A percentile compares a stretch with the other conserved stretches of the same genome.
Conservation (phyloP, 2,329 filamentous ascomycete genomes). For the Fusarium compactum region DNA sequence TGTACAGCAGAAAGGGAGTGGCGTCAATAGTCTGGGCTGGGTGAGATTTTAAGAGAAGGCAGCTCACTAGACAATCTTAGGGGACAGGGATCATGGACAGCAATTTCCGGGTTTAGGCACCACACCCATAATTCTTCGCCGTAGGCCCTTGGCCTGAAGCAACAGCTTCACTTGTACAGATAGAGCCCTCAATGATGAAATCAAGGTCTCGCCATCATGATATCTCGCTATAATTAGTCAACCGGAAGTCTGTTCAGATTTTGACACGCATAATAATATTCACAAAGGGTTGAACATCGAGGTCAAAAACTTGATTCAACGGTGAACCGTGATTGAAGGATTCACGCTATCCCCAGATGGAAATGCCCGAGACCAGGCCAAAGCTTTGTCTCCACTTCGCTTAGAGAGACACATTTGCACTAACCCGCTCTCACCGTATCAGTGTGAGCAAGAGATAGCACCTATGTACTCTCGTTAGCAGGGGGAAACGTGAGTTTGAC, state of each 20-base stretch:
- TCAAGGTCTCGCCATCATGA: accelerated
- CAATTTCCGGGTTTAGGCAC: constrained; percentile 4
- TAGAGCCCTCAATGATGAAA: neutral
- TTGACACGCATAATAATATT: accelerated
- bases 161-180: neutral
- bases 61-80: neutral
- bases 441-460: accelerated
- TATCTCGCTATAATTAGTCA: accelerated
- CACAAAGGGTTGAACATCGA: neutral
- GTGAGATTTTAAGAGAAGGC: constrained; percentile 1
- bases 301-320: neutral
- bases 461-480: too few relatives aligned
- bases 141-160: neutral
- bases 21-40: neutral
- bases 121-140: neutral
- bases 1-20: neutral
- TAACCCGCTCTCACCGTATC: neutral
- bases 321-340: neutral
- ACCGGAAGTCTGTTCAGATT: accelerated
- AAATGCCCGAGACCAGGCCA: neutral
- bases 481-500: too few relatives aligned
- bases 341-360: constrained; percentile 4
- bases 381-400: neutral
- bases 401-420: neutral
- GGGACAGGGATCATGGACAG: neutral